Conservation (phyloP, 2,329 filamentous ascomycete genomes). For the Diplodia sapinea region DNA sequence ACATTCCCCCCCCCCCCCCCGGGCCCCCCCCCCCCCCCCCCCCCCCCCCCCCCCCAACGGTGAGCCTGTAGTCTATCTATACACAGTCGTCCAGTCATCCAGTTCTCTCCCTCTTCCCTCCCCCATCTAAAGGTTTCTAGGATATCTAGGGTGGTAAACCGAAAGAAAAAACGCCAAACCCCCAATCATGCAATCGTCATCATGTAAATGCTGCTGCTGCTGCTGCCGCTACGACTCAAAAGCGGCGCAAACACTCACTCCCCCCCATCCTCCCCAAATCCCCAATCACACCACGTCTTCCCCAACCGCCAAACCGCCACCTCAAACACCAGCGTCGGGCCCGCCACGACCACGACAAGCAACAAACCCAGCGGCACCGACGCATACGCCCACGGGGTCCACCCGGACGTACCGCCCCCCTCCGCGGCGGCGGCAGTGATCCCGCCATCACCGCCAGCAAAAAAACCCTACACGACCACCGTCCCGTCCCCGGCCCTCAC, state of each 20-base stretch:
- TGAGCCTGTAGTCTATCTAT: too few species aligned
- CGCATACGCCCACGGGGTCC: background rate
- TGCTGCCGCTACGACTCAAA: rapidly evolving
- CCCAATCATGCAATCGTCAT: too few species aligned
- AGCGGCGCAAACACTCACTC: too few species aligned
- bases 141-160: too few species aligned
- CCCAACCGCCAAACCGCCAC: background rate
- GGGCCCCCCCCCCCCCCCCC: too few species aligned
- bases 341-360: background rate
- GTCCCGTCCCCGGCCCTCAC: background rate
- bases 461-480: background rate
- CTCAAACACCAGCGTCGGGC: background rate
- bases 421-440: too few species aligned
- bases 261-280: background rate
- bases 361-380: background rate
- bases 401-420: background rate
- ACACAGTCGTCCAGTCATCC: too few species aligned
- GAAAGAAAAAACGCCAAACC: too few species aligned
- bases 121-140: too few species aligned
- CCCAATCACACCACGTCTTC: background rate
- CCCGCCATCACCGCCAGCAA: background rate
- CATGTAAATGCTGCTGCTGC: background rate
- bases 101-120: too few species aligned
- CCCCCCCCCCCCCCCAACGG: too few species aligned
- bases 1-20: too few species aligned